Evolutionary conservation across 2,329 filamentous ascomycete genomes (phyloP), one percentile per base, ranked within the genome.

Genomic region (Aureobasidium vineae): DNA sequence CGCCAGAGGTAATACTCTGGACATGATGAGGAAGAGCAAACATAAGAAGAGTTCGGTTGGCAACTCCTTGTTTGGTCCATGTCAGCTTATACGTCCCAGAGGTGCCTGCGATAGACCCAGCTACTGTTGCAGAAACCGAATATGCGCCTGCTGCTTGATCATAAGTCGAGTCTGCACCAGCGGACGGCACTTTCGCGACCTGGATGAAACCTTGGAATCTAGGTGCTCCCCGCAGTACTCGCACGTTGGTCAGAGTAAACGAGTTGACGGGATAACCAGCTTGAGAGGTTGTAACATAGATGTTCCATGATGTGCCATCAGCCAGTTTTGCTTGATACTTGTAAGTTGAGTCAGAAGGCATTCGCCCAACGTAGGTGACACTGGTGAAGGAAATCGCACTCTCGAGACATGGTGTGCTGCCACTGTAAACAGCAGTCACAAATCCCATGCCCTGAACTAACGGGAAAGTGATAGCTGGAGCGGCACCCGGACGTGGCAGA

Each of bases 391-490:
- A 89, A 1, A 95, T 84, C 1, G 86, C 87, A 26, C 88, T 89
- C 71, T 93, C 87, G 50, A 98, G 83, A 4, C 88, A 74, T 0
- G 94, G 94, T 8, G 86, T 88, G 0, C 86, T 82, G 36, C 87
- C 86, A 56, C 68, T 71, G 77, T 93, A 98, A 21, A 90, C 77
- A 0, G 83, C 93, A 5, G 93, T 97, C 21, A 97, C 82, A 72
- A 92, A 96, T 0, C 86, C 89, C 87, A 96, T 95, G 13, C 95
- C 95, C 74, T 98, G 94, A 0, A 96, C 87, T 8, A 97, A 75
- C 0, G 93, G 92, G 70, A 96, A 92, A 0, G 86, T 88, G 23
- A 98, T 83, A 1, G 84, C 81, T 0, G 89, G 84, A 1, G 81
- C 75, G 8, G 83, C 82, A 38, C 69, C 70, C 2, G 80, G 80